phyloP scores from a whole-genome alignment of 768 basidiomycete species.

The Trametes villosa region DNA sequence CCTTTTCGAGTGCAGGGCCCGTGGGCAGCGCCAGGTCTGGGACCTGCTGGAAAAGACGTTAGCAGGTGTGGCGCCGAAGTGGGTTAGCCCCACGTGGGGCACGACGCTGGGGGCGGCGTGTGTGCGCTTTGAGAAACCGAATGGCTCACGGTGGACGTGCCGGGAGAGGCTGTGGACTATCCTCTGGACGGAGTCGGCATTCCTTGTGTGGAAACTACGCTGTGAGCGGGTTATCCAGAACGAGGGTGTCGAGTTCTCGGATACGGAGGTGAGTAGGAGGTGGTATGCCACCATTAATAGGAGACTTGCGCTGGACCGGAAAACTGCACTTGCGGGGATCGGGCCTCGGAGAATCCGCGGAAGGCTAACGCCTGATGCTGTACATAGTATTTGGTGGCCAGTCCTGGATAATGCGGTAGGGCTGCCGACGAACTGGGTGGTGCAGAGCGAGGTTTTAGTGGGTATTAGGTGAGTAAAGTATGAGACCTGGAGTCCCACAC shows the following conservation, averaged over 20 bases:
- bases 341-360: not conserved
- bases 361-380: not conserved
- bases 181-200: not conserved
- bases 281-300: not conserved
- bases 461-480: slow-evolving; percentile 1
- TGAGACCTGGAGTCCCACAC: slow-evolving; percentile 9
- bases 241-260: not conserved
- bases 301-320: not conserved
- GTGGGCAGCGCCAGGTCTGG: not conserved
- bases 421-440: slow-evolving; percentile 1
- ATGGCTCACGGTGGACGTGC: not conserved
- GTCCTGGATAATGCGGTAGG: not conserved
- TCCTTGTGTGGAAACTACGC: slow-evolving; percentile 12
- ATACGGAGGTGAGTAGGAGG: not conserved
- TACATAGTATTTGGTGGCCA: not conserved
- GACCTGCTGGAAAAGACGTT: not conserved
- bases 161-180: not conserved
- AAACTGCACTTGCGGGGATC: not conserved
- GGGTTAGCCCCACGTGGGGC: not conserved
- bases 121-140: not conserved
- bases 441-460: slow-evolving; percentile 8
- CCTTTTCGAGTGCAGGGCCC: not conserved
- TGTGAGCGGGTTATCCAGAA: slow-evolving; percentile 4
- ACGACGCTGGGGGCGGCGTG: not conserved
- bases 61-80: not conserved